Evolutionary conservation across 2,329 filamentous ascomycete genomes (phyloP).

Genomic region (Botrytis fragariae): DNA sequence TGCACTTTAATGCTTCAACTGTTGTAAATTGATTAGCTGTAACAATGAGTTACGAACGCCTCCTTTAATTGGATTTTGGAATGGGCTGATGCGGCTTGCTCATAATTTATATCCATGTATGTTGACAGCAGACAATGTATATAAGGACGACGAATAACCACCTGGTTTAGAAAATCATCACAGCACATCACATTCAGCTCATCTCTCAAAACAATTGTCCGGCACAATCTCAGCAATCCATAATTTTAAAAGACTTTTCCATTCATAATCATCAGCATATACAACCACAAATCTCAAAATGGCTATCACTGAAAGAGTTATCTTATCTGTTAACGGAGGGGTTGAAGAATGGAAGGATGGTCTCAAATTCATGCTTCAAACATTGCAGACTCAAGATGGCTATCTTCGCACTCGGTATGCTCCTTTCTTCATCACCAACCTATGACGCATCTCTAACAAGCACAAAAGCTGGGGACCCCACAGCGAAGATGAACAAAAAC

Average conservation of each 20-base stretch:
- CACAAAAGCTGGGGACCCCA: slow-evolving; percentile 34
- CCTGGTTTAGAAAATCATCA: not conserved
- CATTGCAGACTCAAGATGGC: slow-evolving; percentile 34
- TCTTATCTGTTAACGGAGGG: slow-evolving; percentile 32
- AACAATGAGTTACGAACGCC: not conserved
- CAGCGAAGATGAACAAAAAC: slow-evolving; percentile 33
- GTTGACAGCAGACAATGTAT: not conserved
- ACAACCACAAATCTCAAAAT: slow-evolving; percentile 23
- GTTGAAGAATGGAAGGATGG: slow-evolving; percentile 36
- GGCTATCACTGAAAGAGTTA: slow-evolving; percentile 29
- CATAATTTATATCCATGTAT: not conserved
- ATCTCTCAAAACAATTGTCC: not conserved
- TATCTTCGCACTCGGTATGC: slow-evolving; percentile 31
- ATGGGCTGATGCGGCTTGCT: not conserved
- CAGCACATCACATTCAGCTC: not conserved
- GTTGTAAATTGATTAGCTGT: not conserved
- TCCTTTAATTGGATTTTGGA: not conserved
- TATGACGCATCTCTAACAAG: not conserved
- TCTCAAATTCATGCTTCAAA: slow-evolving; percentile 35
- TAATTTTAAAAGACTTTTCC: not conserved
- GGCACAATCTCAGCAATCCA: not conserved
- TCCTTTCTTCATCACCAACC: too few species aligned
- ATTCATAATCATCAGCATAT: not conserved
- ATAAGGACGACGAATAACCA: not conserved
- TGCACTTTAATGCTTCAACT: not conserved